Conservation (phyloP, 345 rosid genomes). For the Aurinia saxatilis region DNA sequence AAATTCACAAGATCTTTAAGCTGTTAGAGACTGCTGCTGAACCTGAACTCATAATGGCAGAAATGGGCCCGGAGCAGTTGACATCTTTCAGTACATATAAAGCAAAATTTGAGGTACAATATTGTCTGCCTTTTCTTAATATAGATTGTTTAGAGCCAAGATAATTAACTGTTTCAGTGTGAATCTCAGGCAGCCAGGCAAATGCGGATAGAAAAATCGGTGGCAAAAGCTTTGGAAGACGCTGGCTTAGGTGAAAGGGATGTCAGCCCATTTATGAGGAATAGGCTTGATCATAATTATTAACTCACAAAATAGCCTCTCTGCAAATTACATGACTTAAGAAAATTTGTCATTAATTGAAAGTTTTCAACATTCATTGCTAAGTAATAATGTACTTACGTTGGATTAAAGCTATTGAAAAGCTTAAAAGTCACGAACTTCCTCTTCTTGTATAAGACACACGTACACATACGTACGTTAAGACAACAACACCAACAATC, state of each 20-base stretch:
- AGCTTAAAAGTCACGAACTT: too few relatives aligned
- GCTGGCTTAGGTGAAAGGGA: slow-evolving; percentile 71
- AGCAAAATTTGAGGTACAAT: slow-evolving; percentile 65
- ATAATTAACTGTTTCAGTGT: neutral
- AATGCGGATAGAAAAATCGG: slow-evolving; percentile 50
- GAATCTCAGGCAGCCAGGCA: slow-evolving; percentile 57
- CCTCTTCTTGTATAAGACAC: too few relatives aligned
- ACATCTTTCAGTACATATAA: slow-evolving; percentile 59
- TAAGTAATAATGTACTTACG: too few relatives aligned
- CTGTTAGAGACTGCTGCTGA: slow-evolving; percentile 80
- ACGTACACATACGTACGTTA: too few relatives aligned
- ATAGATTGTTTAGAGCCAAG: neutral
- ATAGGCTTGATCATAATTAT: too few relatives aligned
- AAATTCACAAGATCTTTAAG: slow-evolving; percentile 48
- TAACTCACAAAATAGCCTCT: too few relatives aligned
- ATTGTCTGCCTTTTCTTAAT: slow-evolving; percentile 3
- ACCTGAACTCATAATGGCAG: slow-evolving; percentile 92
- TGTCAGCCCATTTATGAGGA: slow-evolving; percentile 82
- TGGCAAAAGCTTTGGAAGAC: slow-evolving; percentile 60
- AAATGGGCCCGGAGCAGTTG: slow-evolving; percentile 81
- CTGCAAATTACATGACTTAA: too few relatives aligned
- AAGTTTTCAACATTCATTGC: too few relatives aligned
- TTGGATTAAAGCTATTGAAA: too few relatives aligned
- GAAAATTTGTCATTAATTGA: too few relatives aligned
- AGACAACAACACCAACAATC: too few relatives aligned